These are phyloP conservation scores for Fusarium verrucosum DNA, from an alignment of 2,329 filamentous ascomycete genomes.

Conservation along the genomic window DNA sequence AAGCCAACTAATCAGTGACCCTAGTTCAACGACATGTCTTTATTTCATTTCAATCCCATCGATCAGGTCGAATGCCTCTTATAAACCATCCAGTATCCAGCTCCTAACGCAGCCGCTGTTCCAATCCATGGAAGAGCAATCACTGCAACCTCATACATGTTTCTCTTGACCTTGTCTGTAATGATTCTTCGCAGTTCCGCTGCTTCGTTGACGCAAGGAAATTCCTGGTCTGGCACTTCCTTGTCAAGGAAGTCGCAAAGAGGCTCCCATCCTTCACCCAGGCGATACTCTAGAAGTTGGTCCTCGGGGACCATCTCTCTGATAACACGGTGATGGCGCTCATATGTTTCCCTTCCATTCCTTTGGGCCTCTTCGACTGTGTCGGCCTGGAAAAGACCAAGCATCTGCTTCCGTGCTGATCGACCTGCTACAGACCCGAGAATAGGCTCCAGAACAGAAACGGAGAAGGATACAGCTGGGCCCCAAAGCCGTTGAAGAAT, in stretches of 20 bases:
- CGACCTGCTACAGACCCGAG: slow-evolving; percentile 46
- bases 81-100: slow-evolving; percentile 15
- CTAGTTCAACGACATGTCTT: neutral
- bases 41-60: neutral
- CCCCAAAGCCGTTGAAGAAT: slow-evolving; percentile 41
- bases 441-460: slow-evolving; percentile 42
- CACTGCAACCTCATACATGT: slow-evolving; percentile 4
- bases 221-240: slow-evolving; percentile 44
- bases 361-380: slow-evolving; percentile 35
- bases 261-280: slow-evolving; percentile 50
- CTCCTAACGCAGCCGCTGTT: slow-evolving; percentile 9
- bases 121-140: slow-evolving; percentile 34
- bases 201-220: slow-evolving; percentile 48
- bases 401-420: slow-evolving; percentile 40
- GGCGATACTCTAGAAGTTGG: slow-evolving; percentile 46
- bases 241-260: slow-evolving; percentile 51
- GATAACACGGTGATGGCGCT: slow-evolving; percentile 45
- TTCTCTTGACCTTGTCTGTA: slow-evolving; percentile 8
- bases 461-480: slow-evolving; percentile 23
- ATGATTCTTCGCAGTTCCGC: slow-evolving; percentile 29
- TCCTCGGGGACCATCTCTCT: slow-evolving; percentile 41
- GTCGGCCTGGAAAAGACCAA: slow-evolving; percentile 43
- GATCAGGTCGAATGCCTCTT: neutral
- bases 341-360: slow-evolving; percentile 41
- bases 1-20: neutral